These are phyloP conservation scores for Coprinellus micaceus DNA, from an alignment of 768 basidiomycete species.

Conservation along the genomic window DNA sequence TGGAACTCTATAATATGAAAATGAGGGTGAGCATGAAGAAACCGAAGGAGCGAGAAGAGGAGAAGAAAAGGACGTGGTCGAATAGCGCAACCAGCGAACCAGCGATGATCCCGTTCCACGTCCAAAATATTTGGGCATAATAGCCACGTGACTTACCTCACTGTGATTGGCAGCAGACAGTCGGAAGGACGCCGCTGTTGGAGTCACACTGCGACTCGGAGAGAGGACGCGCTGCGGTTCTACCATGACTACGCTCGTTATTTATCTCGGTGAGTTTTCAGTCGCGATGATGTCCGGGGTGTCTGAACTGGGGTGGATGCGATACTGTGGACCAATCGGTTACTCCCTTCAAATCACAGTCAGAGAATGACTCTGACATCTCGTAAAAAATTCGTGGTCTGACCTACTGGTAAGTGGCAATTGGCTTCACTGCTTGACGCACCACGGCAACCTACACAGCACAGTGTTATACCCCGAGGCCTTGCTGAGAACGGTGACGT, in stretches of 20 bases:
- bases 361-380: too few relatives aligned
- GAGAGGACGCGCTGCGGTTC: background rate
- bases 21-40: background rate
- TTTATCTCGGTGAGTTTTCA: background rate
- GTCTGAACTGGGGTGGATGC: too few relatives aligned
- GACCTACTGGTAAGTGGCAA: too few relatives aligned
- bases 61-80: background rate
- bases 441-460: too few relatives aligned
- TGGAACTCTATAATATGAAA: constrained; percentile 1
- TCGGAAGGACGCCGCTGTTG: too few relatives aligned
- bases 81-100: background rate
- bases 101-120: background rate
- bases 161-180: too few relatives aligned
- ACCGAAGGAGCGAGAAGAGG: background rate
- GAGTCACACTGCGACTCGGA: too few relatives aligned
- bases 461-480: background rate
- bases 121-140: background rate
- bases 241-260: background rate
- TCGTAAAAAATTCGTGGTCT: too few relatives aligned
- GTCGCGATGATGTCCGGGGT: too few relatives aligned
- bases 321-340: too few relatives aligned
- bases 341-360: too few relatives aligned
- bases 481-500: background rate
- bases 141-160: background rate
- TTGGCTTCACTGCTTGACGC: too few relatives aligned